Evolutionary conservation across 2,329 filamentous ascomycete species (phyloP).

Genomic region (Colletotrichum sojae): DNA sequence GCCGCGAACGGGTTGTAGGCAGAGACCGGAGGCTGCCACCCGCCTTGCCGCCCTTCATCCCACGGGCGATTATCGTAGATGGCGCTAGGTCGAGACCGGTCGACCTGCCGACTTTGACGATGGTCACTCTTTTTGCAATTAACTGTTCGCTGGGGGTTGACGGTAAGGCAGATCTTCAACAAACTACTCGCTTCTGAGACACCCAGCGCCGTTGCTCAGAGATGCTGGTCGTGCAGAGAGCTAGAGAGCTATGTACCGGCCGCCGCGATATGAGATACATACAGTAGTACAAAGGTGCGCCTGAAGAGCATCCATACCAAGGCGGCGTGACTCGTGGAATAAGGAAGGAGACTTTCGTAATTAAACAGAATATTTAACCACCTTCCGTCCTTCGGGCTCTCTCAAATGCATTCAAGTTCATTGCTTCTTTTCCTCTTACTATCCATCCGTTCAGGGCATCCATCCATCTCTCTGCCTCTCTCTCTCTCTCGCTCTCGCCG

Average conservation of each 20-base stretch:
- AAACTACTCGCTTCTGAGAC: neutral
- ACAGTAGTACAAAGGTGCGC: neutral
- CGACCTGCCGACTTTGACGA: neutral
- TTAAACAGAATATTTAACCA: constrained; percentile 43
- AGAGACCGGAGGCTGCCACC: neutral
- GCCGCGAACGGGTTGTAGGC: constrained; percentile 14
- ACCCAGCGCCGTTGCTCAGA: neutral
- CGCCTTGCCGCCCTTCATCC: neutral
- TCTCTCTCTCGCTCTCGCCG: constrained; percentile 5
- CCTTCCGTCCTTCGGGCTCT: constrained; percentile 38
- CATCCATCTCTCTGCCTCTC: constrained; percentile 12
- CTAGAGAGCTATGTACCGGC: neutral
- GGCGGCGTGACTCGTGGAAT: neutral
- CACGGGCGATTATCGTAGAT: constrained; percentile 5
- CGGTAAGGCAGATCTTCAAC: neutral
- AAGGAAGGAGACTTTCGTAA: constrained; percentile 42
- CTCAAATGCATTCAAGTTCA: constrained; percentile 42
- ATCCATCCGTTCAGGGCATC: constrained; percentile 37
- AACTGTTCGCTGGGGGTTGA: neutral
- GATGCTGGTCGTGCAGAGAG: neutral
- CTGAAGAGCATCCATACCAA: neutral
- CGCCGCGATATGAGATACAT: neutral
- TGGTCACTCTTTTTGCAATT: neutral
- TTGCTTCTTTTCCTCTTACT: constrained; percentile 42
- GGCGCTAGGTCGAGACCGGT: constrained; percentile 15